Conservation (phyloP, 2,329 filamentous ascomycete species). For the Claviceps sp. region DNA sequence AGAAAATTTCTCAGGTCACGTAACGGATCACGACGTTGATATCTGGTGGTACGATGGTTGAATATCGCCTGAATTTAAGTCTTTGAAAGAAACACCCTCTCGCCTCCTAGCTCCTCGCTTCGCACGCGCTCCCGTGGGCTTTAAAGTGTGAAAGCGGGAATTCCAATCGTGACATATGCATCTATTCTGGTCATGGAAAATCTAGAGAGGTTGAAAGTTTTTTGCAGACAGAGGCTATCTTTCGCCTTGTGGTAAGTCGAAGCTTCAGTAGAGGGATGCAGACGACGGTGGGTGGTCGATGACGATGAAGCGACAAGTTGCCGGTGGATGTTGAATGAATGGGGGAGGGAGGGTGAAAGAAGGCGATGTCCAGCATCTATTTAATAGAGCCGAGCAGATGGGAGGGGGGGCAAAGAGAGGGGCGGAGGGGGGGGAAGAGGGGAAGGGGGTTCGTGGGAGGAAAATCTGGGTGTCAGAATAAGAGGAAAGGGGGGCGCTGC, state of each 20-base stretch:
- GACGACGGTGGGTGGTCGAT: conserved; percentile 10
- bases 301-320: conserved; percentile 10
- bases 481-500: conserved; percentile 4
- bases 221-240: conserved; percentile 15
- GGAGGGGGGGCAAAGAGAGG: conserved; percentile 2
- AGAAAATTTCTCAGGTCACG: conserved; percentile 6
- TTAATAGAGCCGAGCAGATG: conserved; percentile 7
- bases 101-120: conserved; percentile 36
- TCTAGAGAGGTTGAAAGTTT: conserved; percentile 17
- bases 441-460: conserved; percentile 2
- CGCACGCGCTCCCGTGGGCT: conserved; percentile 53
- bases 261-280: conserved; percentile 13
- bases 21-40: conserved; percentile 13
- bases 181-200: conserved; percentile 29
- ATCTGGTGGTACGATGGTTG: conserved; percentile 41
- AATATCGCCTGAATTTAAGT: conserved; percentile 35
- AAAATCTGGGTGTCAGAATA: conserved; percentile 9
- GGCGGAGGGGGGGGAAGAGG: conserved; percentile 5
- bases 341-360: conserved; percentile 13
- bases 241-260: conserved; percentile 15
- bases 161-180: conserved; percentile 27
- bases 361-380: conserved; percentile 10
- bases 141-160: conserved; percentile 55
- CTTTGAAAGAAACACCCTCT: conserved; percentile 15
- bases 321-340: conserved; percentile 7